These are phyloP conservation scores for Haberlea rhodopensis DNA, from an alignment of 257 asterid species.

Conservation along the genomic window DNA sequence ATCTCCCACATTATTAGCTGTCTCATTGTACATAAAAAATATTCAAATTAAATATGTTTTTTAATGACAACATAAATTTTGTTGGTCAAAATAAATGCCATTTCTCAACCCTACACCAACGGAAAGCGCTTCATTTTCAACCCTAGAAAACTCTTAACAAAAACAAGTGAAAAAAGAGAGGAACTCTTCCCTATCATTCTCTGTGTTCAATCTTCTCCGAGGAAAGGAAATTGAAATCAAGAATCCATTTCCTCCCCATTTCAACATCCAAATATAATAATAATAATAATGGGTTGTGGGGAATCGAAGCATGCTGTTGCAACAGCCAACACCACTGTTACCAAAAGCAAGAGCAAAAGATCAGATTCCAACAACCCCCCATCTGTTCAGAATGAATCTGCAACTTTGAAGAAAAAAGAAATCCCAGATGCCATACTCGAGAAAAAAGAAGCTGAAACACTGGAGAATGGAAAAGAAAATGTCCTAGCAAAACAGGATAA, in stretches of 20 bases:
- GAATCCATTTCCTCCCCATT: background rate
- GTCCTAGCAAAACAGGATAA: constrained; percentile 13
- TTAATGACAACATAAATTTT: too few species aligned
- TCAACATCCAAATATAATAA: too few species aligned
- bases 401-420: constrained; percentile 17
- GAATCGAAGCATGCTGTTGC: constrained; percentile 82
- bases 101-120: too few species aligned
- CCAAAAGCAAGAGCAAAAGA: constrained; percentile 48
- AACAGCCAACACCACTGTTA: constrained; percentile 40
- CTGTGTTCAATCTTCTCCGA: constrained; percentile 3
- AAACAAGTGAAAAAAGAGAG: constrained; percentile 4
- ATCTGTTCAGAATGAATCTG: constrained; percentile 7
- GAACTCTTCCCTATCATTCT: background rate
- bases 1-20: too few species aligned
- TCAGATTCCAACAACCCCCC: constrained; percentile 28
- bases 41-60: too few species aligned
- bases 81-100: too few species aligned
- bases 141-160: background rate
- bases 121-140: background rate
- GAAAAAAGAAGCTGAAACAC: constrained; percentile 10
- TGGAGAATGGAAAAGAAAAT: constrained; percentile 11
- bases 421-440: background rate
- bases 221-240: background rate
- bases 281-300: constrained; percentile 64
- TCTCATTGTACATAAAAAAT: too few species aligned